Base-by-base conservation (phyloP, 805 yeast genomes). In the Kodamaea jinghongensis region DNA sequence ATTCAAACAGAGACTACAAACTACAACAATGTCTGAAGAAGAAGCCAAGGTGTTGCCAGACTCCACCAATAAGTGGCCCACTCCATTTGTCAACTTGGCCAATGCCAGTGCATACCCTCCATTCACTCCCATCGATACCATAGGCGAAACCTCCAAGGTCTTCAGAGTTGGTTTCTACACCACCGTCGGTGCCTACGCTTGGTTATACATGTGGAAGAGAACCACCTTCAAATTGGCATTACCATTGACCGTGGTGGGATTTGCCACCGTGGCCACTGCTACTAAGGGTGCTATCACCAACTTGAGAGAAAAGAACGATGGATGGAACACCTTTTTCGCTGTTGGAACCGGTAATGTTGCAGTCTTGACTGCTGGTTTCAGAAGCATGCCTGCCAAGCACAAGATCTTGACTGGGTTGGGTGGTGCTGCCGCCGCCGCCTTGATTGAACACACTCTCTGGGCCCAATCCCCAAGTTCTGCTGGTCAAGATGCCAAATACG, bases 271-370 rank as follows among this genome's bases (percentile, higher is more conserved):
- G 15, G 79, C 80, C 32, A 70, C 77, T 20, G 73, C 77, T 47
- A 58, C 75, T 31, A 65, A 60, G 51, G 70, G 71, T 20, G 67
- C 76, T 16, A 46, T 76, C 25, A 70, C 83, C 46, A 82, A 83
- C 58, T 60, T 83, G 50, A 70, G 86, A 53, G 79, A 78, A 57
- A 72, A 69, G 54, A 78, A 77, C 51, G 85, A 81, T 52, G 80
- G 79, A 11, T 63, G 76, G 65, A 82, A 81, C 58, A 73, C 77
- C 13, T 73, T 78, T 52, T 79, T 86, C 84, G 76, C 78, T 13
- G 84, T 79, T 43, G 74, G 75, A 31, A 56, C 73, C 30, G 73
- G 70, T 43, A 76, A 74, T 54, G 57, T 73, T 50, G 65, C 66
- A 15, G 63, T 65, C 41, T 63, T 79, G 50, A 68, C 74, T 43